Evolutionary conservation across 805 yeast genomes (phyloP), one percentile per base, ranked within the genome.

Genomic region (Pichia deserticola): DNA sequence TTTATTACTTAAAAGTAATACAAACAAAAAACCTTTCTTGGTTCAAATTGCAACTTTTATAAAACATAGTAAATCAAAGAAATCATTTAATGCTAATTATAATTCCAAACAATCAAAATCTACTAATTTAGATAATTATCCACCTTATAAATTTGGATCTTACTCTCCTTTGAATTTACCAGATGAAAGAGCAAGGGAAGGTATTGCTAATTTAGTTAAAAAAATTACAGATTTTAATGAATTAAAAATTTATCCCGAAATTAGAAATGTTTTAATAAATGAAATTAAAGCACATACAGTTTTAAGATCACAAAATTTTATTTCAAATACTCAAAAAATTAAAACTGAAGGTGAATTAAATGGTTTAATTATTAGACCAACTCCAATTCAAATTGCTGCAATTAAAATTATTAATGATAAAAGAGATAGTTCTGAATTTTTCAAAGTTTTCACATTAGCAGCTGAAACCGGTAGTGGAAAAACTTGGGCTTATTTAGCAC

Each of bases 401-500:
- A 77, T 87, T 40, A 74, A 78, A 56, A 74, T 80, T 32, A 75
- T 80, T 47, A 74, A 72, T 52, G 65, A 77, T 5, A 67, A 75
- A 40, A 62, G 70, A 27, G 59, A 64, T 5, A 49, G 58, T 10
- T 56, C 52, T 25, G 65, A 63, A 7, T 68, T 73, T 51, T 58
- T 81, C 44, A 80, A 81, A 55, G 76, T 83, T 0, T 88, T 79
- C 70, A 79, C 93, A 3, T 66, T 92, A 48, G 97, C 98, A 0
- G 96, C 97, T 3, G 98, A 93, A 63, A 92, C 99, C 0, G 99
- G 99, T 0, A 85, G 96, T 0, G 99, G 99, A 8, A 92, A 92
- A 62, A 92, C 99, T 0, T 81, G 96, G 82, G 89, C 97, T 0
- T 92, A 90, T 60, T 62, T 93, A 52, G 80, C 86, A 0, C 90